A percentile compares a stretch with the other conserved stretches of the same genome.
These are phyloP conservation scores for Ustilago shanxiensis DNA, from an alignment of 1,284 basidiomycete species.

Conservation along the genomic window DNA sequence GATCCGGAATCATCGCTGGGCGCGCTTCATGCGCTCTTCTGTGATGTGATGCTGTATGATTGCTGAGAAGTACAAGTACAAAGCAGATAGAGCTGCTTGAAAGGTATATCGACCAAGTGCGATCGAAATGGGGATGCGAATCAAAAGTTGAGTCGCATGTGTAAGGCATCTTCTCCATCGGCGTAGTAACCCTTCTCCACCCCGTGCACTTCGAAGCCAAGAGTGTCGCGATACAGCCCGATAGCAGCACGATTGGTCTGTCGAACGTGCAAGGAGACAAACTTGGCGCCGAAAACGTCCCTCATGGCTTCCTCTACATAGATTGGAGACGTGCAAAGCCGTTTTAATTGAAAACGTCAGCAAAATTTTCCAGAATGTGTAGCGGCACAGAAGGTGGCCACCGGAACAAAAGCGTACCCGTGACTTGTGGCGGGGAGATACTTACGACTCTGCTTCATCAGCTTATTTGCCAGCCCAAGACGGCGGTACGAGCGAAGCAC, in stretches of 20 bases:
- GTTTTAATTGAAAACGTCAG: not conserved
- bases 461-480: conserved; percentile 67
- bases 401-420: too few species aligned
- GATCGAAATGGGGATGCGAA: not conserved
- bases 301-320: conserved; percentile 66
- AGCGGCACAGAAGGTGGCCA: not conserved
- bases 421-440: too few species aligned
- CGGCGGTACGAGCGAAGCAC: conserved; percentile 67
- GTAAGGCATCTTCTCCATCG: conserved; percentile 68
- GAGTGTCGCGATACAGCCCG: conserved; percentile 64
- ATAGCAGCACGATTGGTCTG: conserved; percentile 69
- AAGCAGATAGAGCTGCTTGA: not conserved
- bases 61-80: not conserved
- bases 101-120: too few species aligned
- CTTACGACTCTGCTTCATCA: conserved; percentile 69
- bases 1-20: too few species aligned
- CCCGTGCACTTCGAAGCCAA: conserved; percentile 67
- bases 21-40: too few species aligned
- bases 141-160: conserved; percentile 64
- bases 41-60: too few species aligned
- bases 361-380: not conserved
- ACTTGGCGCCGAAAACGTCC: conserved; percentile 66
- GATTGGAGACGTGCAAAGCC: not conserved
- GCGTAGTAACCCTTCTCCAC: conserved; percentile 69
- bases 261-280: conserved; percentile 68